These are phyloP conservation scores for Chimonanthus salicifolius DNA, from an alignment of 164 flowering plant species.

Conservation along the genomic window DNA sequence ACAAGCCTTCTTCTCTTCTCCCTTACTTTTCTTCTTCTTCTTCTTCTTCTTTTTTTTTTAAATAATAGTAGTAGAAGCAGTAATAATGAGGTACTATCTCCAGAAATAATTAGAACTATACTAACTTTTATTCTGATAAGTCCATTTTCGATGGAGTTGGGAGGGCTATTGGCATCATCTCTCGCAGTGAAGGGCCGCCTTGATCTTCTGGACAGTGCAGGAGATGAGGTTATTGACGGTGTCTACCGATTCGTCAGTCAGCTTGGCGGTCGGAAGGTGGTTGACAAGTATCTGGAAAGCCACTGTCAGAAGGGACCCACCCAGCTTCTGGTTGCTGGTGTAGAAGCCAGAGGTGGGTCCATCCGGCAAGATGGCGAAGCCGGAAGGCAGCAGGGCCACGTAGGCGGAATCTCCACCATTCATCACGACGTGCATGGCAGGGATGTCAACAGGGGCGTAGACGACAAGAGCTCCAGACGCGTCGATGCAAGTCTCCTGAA, in stretches of 20 bases:
- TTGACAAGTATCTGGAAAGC: conserved; percentile 92
- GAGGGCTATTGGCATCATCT: conserved; percentile 19
- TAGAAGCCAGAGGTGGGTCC: conserved; percentile 24
- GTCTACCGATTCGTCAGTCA: conserved; percentile 93
- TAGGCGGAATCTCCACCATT: conserved; percentile 95
- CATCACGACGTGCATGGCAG: conserved; percentile 96
- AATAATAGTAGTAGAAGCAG: background rate
- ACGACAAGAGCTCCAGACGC: conserved; percentile 86
- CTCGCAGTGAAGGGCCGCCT: conserved; percentile 82
- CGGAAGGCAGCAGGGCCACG: conserved; percentile 90
- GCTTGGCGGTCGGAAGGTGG: conserved; percentile 87
- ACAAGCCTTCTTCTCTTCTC: background rate
- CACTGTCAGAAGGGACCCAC: conserved; percentile 87
- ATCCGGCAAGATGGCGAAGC: conserved; percentile 81
- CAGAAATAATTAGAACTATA: background rate
- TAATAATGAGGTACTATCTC: background rate
- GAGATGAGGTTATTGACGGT: conserved; percentile 93
- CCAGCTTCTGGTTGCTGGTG: conserved; percentile 14
- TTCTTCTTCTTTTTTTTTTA: too few relatives aligned
- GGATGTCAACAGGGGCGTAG: conserved; percentile 98
- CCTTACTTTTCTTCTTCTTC: too few relatives aligned
- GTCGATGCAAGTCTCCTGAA: conserved; percentile 91
- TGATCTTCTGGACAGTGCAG: conserved; percentile 95
- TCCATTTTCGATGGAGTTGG: too few relatives aligned
- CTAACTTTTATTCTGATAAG: background rate